Evolutionary conservation across 768 basidiomycete species (phyloP), one percentile per base, ranked within the genome.

Genomic region (Jaapia argillacea): DNA sequence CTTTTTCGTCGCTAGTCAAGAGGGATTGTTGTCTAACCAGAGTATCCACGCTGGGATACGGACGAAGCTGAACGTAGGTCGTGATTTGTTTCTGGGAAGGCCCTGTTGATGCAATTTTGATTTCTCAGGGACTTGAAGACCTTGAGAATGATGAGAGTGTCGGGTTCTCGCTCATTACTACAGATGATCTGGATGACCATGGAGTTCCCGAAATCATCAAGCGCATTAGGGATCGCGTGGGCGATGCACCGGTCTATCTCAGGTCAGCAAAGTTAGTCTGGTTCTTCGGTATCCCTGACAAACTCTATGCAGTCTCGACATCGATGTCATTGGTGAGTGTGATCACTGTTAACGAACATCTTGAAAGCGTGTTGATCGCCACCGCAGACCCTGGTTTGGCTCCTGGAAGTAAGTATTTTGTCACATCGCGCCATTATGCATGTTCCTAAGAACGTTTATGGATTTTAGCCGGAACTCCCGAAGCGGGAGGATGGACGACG

Each of bases 31-130:
- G 70, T 61, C 73, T 25, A 79, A 81, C 46, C 72, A 74, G 31
- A 73, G 84, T 48, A 77, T 93, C 22, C 91, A 93, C 56, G 91
- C 81, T 6, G 89, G 91, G 3, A 83, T 93, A 48, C 69, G 89
- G 36, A 86, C 84, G 61, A 85, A 85, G 53, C 65, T 92, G 36
- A 60, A 52, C 20, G 78, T 76, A 45, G n/a, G n/a, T n/a, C 48
- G 69, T 60, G 27, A 39, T 26, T 62, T 10, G 21, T 40, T 5
- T 36, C 12, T 48, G 25, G 42, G 20, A 35, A 14, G 4, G 20
- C 10, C 26, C 33, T 12, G 20, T 41, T 44, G 41, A n/a, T 21
- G 7, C 16, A 6, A 20, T n/a, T 27, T 23, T 38, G 10, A 38
- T 3, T 5, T 3, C 3, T 3, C 52, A 85, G 81, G 81, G 76